Conservation (phyloP, 768 basidiomycete genomes). For the Tricholoma matsutake region DNA sequence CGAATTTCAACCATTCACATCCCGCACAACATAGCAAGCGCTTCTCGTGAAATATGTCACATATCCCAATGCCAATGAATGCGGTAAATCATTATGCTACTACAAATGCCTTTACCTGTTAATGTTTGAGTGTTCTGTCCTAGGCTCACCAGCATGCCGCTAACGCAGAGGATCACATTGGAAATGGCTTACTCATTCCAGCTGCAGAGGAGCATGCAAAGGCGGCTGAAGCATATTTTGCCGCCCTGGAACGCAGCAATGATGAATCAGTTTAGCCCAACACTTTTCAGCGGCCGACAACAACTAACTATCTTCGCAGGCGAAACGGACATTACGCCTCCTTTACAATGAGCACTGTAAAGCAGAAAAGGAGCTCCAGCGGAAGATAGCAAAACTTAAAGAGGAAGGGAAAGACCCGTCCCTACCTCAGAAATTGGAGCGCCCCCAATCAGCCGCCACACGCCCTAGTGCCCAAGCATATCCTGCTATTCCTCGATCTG, state of each 20-base stretch:
- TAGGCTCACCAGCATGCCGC: conserved; percentile 84
- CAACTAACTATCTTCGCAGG: conserved; percentile 39
- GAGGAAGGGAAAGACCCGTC: conserved; percentile 78
- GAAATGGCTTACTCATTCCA: conserved; percentile 64
- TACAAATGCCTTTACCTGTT: not conserved
- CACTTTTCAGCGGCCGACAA: conserved; percentile 3
- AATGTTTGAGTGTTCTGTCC: conserved; percentile 6
- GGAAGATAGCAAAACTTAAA: conserved; percentile 66
- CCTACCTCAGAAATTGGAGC: conserved; percentile 59
- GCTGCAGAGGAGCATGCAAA: conserved; percentile 73
- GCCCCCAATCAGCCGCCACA: conserved; percentile 21
- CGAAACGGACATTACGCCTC: conserved; percentile 74
- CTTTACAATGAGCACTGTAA: conserved; percentile 73
- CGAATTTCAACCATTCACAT: not conserved
- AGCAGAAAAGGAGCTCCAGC: conserved; percentile 66
- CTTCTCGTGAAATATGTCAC: conserved; percentile 6
- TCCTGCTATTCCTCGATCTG: conserved; percentile 33
- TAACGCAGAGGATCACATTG: conserved; percentile 70
- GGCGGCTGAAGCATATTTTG: conserved; percentile 73
- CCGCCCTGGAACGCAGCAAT: conserved; percentile 67
- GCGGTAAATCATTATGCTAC: conserved; percentile 33
- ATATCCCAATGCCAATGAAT: conserved; percentile 49
- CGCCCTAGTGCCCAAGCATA: conserved; percentile 26
- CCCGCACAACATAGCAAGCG: not conserved
- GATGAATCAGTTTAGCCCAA: conserved; percentile 61